These are phyloP conservation scores for Tylopilus plumbeoviolaceoides DNA, from an alignment of 768 basidiomycete genomes.

Conservation along the genomic window DNA sequence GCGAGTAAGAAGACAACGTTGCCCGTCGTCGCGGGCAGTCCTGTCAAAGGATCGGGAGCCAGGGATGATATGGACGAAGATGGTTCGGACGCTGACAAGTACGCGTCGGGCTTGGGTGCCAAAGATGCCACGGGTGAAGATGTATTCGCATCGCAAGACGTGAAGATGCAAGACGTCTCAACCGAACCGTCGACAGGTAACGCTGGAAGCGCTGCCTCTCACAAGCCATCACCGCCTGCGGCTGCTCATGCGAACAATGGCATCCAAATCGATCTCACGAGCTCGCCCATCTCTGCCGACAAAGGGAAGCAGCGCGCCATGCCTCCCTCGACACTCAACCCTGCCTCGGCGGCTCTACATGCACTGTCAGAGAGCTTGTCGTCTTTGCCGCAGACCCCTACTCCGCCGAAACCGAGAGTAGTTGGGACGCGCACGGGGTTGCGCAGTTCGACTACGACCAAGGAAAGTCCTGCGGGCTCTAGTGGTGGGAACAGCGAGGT, in stretches of 20 bases:
- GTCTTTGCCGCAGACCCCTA: conserved; percentile 41
- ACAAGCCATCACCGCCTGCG: conserved; percentile 7
- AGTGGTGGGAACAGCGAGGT: conserved; percentile 24
- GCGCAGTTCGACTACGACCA: conserved; percentile 35
- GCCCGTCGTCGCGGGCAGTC: conserved; percentile 43
- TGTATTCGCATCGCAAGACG: conserved; percentile 10
- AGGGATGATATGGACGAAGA: background rate
- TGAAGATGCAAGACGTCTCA: background rate
- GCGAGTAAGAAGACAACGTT: conserved; percentile 43
- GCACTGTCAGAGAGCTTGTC: conserved; percentile 61
- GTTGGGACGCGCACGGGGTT: conserved; percentile 50
- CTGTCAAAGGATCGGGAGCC: conserved; percentile 36
- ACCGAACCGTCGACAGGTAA: conserved; percentile 8
- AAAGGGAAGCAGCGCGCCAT: conserved; percentile 22
- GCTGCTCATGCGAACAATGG: conserved; percentile 5
- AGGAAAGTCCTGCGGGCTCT: conserved; percentile 28
- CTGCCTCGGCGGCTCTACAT: conserved; percentile 43
- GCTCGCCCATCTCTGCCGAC: conserved; percentile 14
- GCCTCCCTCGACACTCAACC: conserved; percentile 21
- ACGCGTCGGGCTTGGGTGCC: background rate
- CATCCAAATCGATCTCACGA: conserved; percentile 12
- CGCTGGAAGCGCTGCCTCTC: conserved; percentile 5
- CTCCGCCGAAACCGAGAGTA: conserved; percentile 27
- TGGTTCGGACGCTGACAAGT: background rate
- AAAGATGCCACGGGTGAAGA: background rate